These are phyloP conservation scores for Penicillium freii DNA, from an alignment of 2,329 filamentous ascomycete genomes.

Conservation along the genomic window DNA sequence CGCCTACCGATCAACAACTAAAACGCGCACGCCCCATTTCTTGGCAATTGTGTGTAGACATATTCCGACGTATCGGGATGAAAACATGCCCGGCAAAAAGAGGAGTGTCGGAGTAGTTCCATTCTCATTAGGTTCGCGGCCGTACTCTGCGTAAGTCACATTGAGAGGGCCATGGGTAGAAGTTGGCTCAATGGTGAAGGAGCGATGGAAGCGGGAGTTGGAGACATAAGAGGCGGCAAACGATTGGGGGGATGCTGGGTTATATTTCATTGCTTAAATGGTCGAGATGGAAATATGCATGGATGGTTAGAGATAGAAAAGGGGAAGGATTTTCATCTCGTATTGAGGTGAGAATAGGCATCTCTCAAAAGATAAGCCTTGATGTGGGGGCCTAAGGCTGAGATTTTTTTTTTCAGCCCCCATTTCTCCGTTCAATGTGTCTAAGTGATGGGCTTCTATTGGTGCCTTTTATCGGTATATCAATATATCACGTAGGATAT, in stretches of 20 bases:
- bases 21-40: constrained; percentile 5
- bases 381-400: background rate
- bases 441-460: background rate
- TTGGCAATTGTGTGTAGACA: constrained; percentile 5
- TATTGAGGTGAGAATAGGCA: background rate
- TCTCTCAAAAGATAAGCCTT: background rate
- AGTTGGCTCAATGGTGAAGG: constrained; percentile 4
- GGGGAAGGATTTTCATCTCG: background rate
- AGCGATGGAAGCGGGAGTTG: constrained; percentile 7
- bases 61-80: constrained; percentile 1
- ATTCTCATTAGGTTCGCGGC: background rate
- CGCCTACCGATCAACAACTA: constrained; percentile 8
- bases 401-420: background rate
- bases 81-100: constrained; percentile 8
- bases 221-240: constrained; percentile 3
- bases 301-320: background rate
- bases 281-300: background rate
- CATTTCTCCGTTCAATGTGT: background rate
- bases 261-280: background rate
- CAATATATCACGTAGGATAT: background rate
- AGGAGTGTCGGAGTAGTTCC: background rate
- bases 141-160: constrained; percentile 7
- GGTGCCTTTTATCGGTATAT: background rate
- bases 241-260: background rate
- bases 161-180: constrained; percentile 5